A percentile compares a stretch with the other conserved stretches of the same genome.
Evolutionary conservation across 2,329 filamentous ascomycete species (phyloP).

Genomic region (Rasamsonia emersonii): DNA sequence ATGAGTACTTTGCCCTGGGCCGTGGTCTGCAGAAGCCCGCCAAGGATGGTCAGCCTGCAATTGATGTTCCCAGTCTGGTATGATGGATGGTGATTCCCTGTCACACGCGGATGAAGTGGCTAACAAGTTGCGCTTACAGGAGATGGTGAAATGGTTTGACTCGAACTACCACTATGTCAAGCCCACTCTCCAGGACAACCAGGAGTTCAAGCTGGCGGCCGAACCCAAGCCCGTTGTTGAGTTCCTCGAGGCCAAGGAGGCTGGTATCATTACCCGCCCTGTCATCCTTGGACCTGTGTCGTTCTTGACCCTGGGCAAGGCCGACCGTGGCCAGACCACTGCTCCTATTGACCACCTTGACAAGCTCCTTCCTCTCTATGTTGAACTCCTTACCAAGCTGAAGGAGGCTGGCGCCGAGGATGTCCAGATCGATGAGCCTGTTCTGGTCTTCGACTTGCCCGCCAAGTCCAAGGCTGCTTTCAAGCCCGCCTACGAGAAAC

Average conservation of each 20-base stretch:
- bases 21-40: constrained; percentile 91
- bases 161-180: constrained; percentile 99
- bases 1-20: constrained; percentile 99
- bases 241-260: constrained; percentile 97
- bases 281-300: constrained; percentile 94
- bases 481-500: constrained; percentile 93
- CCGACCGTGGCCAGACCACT: constrained; percentile 88
- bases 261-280: constrained; percentile 83
- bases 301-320: constrained; percentile 96
- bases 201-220: constrained; percentile 81
- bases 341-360: constrained; percentile 89
- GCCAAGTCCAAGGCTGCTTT: constrained; percentile 90
- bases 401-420: constrained; percentile 93
- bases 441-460: constrained; percentile 89
- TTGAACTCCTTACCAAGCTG: constrained; percentile 83
- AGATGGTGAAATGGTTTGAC: constrained; percentile 99
- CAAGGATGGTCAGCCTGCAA: constrained; percentile 36
- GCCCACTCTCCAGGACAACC: constrained; percentile 93
- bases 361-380: constrained; percentile 90
- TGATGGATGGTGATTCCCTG: constrained; percentile 18
- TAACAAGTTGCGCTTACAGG: constrained; percentile 38
- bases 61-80: constrained; percentile 81
- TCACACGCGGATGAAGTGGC: constrained; percentile 6
- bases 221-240: constrained; percentile 90
- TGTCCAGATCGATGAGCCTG: constrained; percentile 97